phyloP scores from a whole-genome alignment of 306 rosid species.

The Medicago truncatula region MtrunA17r5.0-ANR NC_053042.1:2631501-2632000 shows the following conservation, averaged over 20 bases:
- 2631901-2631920: neutral
- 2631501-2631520: too few species aligned
- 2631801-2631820: too few species aligned
- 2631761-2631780: neutral
- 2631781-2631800: neutral
- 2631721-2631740: neutral
- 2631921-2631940: slow-evolving; percentile 13
- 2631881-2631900: neutral
- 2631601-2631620: neutral
- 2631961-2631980: slow-evolving; percentile 79
- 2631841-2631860: neutral
- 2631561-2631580: neutral
- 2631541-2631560: neutral
- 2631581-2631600: neutral
- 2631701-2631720: neutral
- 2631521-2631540: neutral
- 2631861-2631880: neutral
- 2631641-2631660: neutral
- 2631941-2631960: slow-evolving; percentile 66
- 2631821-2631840: neutral
- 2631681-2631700: slow-evolving; percentile 32
- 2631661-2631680: slow-evolving; percentile 36
- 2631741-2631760: neutral
- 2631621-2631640: neutral
- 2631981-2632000: slow-evolving; percentile 61